Evolutionary conservation across 2,329 filamentous ascomycete species (phyloP).

Genomic region (Alternaria tenuissima): DNA sequence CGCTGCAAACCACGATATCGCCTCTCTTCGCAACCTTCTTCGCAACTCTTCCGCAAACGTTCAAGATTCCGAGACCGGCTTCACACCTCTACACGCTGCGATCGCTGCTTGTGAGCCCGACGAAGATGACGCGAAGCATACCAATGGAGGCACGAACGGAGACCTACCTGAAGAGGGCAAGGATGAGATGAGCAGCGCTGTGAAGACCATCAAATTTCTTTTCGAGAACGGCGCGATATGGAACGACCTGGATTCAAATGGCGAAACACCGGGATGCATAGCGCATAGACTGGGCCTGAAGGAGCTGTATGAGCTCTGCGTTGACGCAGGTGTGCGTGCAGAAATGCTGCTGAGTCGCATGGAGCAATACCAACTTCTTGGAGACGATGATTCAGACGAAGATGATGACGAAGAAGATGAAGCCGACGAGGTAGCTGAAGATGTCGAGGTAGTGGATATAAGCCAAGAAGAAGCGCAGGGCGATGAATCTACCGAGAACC

Average conservation of each 20-base stretch:
- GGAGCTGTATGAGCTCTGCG: constrained; percentile 80
- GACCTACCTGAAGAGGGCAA: constrained; percentile 44
- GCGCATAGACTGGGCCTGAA: constrained; percentile 73
- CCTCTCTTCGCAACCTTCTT: constrained; percentile 74
- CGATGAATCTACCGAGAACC: constrained; percentile 53
- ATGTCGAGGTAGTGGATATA: constrained; percentile 38
- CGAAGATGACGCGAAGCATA: constrained; percentile 33
- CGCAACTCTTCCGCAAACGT: constrained; percentile 71
- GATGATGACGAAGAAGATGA: constrained; percentile 57
- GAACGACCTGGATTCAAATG: constrained; percentile 88
- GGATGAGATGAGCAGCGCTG: constrained; percentile 61
- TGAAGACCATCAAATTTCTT: constrained; percentile 75
- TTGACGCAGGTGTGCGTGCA: constrained; percentile 88
- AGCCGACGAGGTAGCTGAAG: constrained; percentile 37
- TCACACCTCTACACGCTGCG: constrained; percentile 87
- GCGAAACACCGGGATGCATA: constrained; percentile 92
- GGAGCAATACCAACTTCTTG: constrained; percentile 80
- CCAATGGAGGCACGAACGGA: constrained; percentile 41
- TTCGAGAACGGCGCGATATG: constrained; percentile 92
- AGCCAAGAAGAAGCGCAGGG: constrained; percentile 31
- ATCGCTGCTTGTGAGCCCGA: constrained; percentile 69
- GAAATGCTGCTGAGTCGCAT: constrained; percentile 85
- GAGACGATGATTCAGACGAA: constrained; percentile 62
- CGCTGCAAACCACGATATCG: constrained; percentile 71
- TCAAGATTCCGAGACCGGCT: constrained; percentile 84